Evolutionary conservation across 148 eudicot genomes (phyloP).

Genomic region (Heliamphora exappendiculata): DNA sequence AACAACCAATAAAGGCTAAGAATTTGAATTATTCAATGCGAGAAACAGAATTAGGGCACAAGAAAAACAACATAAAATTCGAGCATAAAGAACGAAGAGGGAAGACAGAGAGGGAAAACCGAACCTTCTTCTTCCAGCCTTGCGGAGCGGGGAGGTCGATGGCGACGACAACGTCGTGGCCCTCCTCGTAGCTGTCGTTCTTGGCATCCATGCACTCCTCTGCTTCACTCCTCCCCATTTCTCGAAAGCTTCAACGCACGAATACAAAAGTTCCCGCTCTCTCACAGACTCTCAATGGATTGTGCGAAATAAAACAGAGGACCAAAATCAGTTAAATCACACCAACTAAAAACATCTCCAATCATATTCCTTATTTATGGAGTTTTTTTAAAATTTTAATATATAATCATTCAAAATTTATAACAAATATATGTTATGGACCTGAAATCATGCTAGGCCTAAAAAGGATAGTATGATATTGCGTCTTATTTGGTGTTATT

Average conservation of each 20-base stretch:
- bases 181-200: neutral
- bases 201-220: slow-evolving; percentile 1
- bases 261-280: neutral
- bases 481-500: too few species aligned
- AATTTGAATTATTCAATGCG: neutral
- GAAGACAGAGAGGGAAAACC: neutral
- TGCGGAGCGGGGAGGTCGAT: slow-evolving; percentile 29
- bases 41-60: slow-evolving; percentile 2
- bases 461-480: too few species aligned
- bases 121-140: slow-evolving; percentile 29
- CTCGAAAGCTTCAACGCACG: slow-evolving; percentile 11
- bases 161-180: neutral
- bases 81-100: neutral
- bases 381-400: too few species aligned
- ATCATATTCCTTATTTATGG: too few species aligned
- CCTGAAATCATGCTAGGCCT: too few species aligned
- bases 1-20: neutral
- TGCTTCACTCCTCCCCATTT: slow-evolving; percentile 9
- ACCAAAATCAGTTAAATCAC: too few species aligned
- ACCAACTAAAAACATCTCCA: too few species aligned
- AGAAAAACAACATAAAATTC: neutral
- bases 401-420: too few species aligned
- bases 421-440: too few species aligned
- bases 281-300: neutral
- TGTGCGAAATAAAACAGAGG: too few species aligned